phyloP scores from a whole-genome alignment of 768 basidiomycete genomes.

The Mycena rebaudengoi region DNA sequence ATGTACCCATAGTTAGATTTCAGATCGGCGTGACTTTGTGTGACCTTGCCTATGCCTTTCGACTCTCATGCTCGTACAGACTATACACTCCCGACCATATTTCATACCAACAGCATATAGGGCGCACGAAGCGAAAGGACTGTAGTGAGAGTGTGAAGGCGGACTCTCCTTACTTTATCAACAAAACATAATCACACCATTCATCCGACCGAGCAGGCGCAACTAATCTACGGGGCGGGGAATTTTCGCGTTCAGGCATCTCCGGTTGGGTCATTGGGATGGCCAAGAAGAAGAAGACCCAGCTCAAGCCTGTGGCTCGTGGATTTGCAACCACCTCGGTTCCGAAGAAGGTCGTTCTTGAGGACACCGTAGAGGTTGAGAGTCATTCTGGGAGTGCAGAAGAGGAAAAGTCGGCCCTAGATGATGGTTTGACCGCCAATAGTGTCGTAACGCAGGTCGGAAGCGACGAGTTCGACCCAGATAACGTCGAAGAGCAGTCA shows the following conservation, averaged over 20 bases:
- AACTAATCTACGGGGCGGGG: conserved; percentile 4
- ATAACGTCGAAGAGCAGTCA: conserved; percentile 59
- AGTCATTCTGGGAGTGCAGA: conserved; percentile 28
- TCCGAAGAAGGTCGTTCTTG: conserved; percentile 71
- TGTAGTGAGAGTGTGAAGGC: conserved; percentile 1
- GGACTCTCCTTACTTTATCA: conserved; percentile 22
- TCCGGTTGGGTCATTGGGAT: conserved; percentile 43
- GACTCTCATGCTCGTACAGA: conserved; percentile 29
- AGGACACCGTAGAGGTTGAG: conserved; percentile 25
- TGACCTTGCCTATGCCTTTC: conserved; percentile 10
- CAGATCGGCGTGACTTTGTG: background rate
- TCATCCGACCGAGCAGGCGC: background rate
- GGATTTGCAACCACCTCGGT: conserved; percentile 87
- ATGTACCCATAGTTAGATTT: background rate
- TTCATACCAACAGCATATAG: conserved; percentile 20
- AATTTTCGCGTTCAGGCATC: conserved; percentile 25
- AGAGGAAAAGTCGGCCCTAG: conserved; percentile 29
- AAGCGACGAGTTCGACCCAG: conserved; percentile 42
- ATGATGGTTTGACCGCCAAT: conserved; percentile 12
- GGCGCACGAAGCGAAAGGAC: background rate
- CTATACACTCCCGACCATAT: conserved; percentile 12
- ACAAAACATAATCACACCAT: conserved; percentile 16
- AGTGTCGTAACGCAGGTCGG: conserved; percentile 9
- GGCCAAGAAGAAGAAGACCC: conserved; percentile 89
- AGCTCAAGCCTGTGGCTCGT: conserved; percentile 75